These are phyloP conservation scores for Solanum paucissectum DNA, from an alignment of 257 asterid genomes.

Conservation along the genomic window DNA sequence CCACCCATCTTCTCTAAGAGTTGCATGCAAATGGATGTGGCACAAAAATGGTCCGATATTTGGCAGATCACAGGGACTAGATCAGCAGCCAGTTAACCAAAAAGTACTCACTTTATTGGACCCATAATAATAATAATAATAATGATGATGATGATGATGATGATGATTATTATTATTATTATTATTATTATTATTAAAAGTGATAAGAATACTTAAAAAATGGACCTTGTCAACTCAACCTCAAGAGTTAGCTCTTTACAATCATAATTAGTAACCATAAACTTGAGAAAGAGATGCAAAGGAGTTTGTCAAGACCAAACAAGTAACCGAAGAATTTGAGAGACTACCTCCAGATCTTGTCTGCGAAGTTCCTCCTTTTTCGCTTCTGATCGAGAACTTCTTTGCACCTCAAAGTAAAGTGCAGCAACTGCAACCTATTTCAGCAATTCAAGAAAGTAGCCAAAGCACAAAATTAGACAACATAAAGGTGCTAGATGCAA, in stretches of 20 bases:
- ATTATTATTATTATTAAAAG: too few relatives aligned
- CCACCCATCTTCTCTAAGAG: neutral
- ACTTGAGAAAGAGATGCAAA: neutral
- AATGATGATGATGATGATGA: too few relatives aligned
- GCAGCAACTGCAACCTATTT: slow-evolving; percentile 87
- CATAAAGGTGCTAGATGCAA: neutral
- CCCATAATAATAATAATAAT: neutral
- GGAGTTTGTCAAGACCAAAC: neutral
- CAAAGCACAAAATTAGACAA: neutral
- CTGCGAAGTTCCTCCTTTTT: slow-evolving; percentile 77
- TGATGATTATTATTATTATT: too few relatives aligned
- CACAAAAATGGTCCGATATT: neutral
- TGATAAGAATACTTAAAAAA: neutral
- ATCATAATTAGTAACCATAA: neutral
- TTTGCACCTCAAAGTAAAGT: slow-evolving; percentile 75
- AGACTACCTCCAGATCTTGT: slow-evolving; percentile 65
- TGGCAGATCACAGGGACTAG: neutral
- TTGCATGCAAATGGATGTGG: neutral
- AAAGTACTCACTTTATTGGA: neutral
- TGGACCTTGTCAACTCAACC: neutral
- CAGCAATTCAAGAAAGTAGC: neutral
- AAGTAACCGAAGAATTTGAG: neutral
- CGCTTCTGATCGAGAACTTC: slow-evolving; percentile 90
- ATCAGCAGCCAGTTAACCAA: neutral
- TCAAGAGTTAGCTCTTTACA: neutral